Conservation (phyloP, 805 yeast species). For the Soucietia sequanensis region DNA sequence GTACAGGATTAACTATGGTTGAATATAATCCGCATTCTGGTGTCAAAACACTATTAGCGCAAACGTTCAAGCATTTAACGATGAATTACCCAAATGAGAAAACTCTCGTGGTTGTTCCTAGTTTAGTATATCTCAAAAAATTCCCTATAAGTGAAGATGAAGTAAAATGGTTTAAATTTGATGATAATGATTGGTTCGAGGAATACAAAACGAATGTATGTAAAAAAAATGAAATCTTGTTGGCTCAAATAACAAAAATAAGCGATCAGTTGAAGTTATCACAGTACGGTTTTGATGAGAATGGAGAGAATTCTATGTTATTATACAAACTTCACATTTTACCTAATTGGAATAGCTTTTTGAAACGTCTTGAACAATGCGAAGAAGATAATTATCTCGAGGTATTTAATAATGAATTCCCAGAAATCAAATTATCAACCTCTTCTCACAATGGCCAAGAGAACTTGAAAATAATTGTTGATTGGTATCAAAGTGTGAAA, state of each 20-base stretch:
- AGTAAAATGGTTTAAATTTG: not conserved
- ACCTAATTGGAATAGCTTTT: conserved; percentile 15
- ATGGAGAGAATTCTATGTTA: conserved; percentile 16
- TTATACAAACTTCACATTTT: conserved; percentile 16
- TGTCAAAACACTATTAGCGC: conserved; percentile 3
- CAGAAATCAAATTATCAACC: too few species aligned
- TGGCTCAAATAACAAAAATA: conserved; percentile 6
- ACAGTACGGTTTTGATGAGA: conserved; percentile 12
- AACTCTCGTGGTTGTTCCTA: conserved; percentile 14
- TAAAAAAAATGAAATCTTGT: not conserved
- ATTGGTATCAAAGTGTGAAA: conserved; percentile 3
- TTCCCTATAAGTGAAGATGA: not conserved
- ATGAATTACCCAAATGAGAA: conserved; percentile 12
- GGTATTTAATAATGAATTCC: too few species aligned
- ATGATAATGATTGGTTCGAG: not conserved
- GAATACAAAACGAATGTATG: not conserved
- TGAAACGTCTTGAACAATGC: not conserved
- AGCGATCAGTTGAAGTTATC: conserved; percentile 9
- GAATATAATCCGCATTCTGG: conserved; percentile 9
- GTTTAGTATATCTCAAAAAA: not conserved
- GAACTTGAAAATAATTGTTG: conserved; percentile 1
- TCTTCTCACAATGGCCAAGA: too few species aligned
- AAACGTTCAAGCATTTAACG: conserved; percentile 2
- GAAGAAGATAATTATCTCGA: too few species aligned
- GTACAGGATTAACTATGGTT: conserved; percentile 8